phyloP scores from a whole-genome alignment of 805 yeast genomes.

The Kodamaea fukazawae region DNA sequence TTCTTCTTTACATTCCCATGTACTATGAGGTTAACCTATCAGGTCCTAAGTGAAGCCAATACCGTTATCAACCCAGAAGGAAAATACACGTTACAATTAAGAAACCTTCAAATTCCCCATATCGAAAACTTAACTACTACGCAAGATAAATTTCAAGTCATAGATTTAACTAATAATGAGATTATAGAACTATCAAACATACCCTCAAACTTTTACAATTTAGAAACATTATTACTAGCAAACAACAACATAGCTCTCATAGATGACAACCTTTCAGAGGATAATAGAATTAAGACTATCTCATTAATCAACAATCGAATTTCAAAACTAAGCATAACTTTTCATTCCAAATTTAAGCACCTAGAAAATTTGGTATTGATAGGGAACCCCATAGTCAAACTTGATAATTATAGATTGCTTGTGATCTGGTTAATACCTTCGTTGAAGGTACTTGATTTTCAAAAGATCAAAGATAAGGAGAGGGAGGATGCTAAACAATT shows the following conservation, averaged over 20 bases:
- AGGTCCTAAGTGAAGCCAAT: slow-evolving; percentile 29
- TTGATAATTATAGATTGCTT: slow-evolving; percentile 56
- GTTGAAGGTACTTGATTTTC: slow-evolving; percentile 65
- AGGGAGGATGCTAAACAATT: slow-evolving; percentile 42
- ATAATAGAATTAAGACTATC: slow-evolving; percentile 45
- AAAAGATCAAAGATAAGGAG: slow-evolving; percentile 57
- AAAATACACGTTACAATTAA: slow-evolving; percentile 32
- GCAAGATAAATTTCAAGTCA: slow-evolving; percentile 40
- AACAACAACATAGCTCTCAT: slow-evolving; percentile 55
- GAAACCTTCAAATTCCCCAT: slow-evolving; percentile 30
- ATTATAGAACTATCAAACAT: slow-evolving; percentile 52
- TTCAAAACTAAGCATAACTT: slow-evolving; percentile 39
- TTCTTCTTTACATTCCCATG: too few species aligned
- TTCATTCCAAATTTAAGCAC: slow-evolving; percentile 28
- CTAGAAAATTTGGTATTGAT: slow-evolving; percentile 49
- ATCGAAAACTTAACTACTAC: slow-evolving; percentile 37
- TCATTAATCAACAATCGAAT: slow-evolving; percentile 54
- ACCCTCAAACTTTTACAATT: slow-evolving; percentile 37
- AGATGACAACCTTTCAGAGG: slow-evolving; percentile 29
- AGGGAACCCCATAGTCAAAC: slow-evolving; percentile 56
- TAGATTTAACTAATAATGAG: slow-evolving; percentile 78
- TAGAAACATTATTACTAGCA: slow-evolving; percentile 57
- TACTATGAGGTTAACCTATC: slow-evolving; percentile 36
- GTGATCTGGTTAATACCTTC: slow-evolving; percentile 62
- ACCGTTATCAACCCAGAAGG: slow-evolving; percentile 35